Evolutionary conservation across 139 green algal genomes (phyloP).

Genomic region (Gonium pectorale): DNA sequence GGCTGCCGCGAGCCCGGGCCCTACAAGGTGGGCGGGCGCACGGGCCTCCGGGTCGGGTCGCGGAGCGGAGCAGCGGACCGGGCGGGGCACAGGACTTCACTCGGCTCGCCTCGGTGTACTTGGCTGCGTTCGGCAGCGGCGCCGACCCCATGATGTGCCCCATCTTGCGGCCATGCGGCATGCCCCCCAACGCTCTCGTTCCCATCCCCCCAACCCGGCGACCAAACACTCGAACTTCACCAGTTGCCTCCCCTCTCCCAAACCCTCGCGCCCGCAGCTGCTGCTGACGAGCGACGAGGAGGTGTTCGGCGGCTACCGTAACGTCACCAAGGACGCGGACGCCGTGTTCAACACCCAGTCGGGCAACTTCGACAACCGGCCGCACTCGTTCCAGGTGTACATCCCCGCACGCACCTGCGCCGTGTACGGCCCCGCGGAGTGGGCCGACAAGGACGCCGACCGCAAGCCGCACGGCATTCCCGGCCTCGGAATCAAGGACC

Average conservation of each 20-base stretch:
- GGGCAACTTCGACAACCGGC: slow-evolving; percentile 52
- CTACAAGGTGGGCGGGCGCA: slow-evolving; percentile 51
- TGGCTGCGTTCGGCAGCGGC: no score
- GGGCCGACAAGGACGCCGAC: slow-evolving; percentile 80
- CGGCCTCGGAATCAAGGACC: slow-evolving; percentile 86
- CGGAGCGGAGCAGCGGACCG: no score
- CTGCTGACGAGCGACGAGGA: slow-evolving; percentile 87
- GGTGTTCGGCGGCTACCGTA: slow-evolving; percentile 91
- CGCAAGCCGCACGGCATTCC: slow-evolving; percentile 78
- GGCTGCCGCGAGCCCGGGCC: slow-evolving; percentile 80
- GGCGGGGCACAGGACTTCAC: no score
- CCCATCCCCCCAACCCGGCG: no score
- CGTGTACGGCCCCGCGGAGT: slow-evolving; percentile 87
- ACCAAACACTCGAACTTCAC: no score
- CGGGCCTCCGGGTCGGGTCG: no score
- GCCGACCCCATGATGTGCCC: no score
- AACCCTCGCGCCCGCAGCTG: slow-evolving; percentile 47
- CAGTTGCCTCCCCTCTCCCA: background rate
- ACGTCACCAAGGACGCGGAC: slow-evolving; percentile 88
- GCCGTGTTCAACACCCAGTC: slow-evolving; percentile 40
- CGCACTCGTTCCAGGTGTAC: slow-evolving; percentile 54
- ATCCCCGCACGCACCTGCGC: slow-evolving; percentile 81
- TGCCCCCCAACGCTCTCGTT: no score
- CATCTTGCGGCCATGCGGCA: no score
- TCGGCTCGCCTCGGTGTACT: no score